Conservation (phyloP, 208 protist species). For the Phytomonas sp. region DNA sequence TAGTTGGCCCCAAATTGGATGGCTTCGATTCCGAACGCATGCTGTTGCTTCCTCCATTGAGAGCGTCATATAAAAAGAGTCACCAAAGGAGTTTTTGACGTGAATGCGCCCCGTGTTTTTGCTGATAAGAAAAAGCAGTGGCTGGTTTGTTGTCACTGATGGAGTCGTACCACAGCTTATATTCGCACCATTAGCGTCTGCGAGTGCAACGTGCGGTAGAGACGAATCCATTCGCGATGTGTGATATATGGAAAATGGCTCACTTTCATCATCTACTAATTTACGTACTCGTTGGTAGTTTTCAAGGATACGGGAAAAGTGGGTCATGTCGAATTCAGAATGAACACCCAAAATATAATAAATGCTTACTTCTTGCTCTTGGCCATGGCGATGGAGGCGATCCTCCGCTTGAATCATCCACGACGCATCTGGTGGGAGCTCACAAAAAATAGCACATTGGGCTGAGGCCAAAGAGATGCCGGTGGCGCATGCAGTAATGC, state of each 20-base stretch:
- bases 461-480: constrained; percentile 66
- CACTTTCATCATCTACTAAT: not conserved
- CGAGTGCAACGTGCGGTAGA: not conserved
- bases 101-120: constrained; percentile 66
- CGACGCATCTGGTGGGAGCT: constrained; percentile 64
- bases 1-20: constrained; percentile 49
- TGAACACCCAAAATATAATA: constrained; percentile 63
- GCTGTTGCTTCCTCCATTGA: constrained; percentile 37
- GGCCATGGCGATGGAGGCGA: constrained; percentile 68
- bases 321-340: constrained; percentile 48
- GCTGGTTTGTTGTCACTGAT: constrained; percentile 5
- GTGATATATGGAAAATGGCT: constrained; percentile 5
- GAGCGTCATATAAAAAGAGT: constrained; percentile 25
- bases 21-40: constrained; percentile 23
- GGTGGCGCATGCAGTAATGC: constrained; percentile 69
- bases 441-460: constrained; percentile 68
- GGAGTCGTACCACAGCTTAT: not conserved
- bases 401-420: constrained; percentile 84
- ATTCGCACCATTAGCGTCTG: not conserved
- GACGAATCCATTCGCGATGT: not conserved
- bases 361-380: constrained; percentile 33
- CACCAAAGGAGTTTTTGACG: constrained; percentile 15
- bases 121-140: constrained; percentile 44
- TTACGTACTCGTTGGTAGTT: constrained; percentile 5
- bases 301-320: constrained; percentile 43